Evolutionary conservation across 179 eudicot species (phyloP).

Genomic region (Heliamphora pulchella): DNA sequence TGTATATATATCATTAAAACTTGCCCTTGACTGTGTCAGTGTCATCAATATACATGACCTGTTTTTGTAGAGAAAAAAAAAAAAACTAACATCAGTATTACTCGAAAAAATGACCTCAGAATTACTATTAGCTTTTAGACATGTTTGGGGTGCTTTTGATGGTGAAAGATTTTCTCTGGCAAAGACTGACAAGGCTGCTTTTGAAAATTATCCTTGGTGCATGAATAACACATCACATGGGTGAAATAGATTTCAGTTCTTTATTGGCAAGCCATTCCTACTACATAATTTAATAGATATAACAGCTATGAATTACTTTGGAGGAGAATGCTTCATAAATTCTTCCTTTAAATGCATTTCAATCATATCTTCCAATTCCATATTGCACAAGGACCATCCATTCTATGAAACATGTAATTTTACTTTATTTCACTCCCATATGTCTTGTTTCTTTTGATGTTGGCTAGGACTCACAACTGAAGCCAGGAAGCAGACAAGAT

Average conservation of each 20-base stretch:
- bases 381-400: not conserved
- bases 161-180: not conserved
- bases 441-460: slow-evolving; percentile 1
- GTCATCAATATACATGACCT: not conserved
- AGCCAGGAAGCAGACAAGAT: slow-evolving; percentile 55
- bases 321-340: not conserved
- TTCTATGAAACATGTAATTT: not conserved
- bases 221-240: not conserved
- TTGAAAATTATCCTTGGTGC: not conserved
- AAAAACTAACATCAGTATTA: too few relatives aligned
- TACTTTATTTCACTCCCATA: not conserved
- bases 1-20: not conserved
- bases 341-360: slow-evolving; percentile 3
- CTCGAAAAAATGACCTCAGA: not conserved
- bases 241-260: not conserved
- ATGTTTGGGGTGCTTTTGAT: not conserved
- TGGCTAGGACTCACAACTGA: slow-evolving; percentile 60
- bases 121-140: not conserved
- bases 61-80: not conserved
- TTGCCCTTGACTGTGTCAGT: not conserved
- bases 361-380: not conserved
- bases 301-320: not conserved
- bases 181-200: not conserved
- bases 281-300: not conserved
- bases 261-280: too few relatives aligned